Evolutionary conservation across 768 basidiomycete species (phyloP).

Genomic region (Russula sp.): DNA sequence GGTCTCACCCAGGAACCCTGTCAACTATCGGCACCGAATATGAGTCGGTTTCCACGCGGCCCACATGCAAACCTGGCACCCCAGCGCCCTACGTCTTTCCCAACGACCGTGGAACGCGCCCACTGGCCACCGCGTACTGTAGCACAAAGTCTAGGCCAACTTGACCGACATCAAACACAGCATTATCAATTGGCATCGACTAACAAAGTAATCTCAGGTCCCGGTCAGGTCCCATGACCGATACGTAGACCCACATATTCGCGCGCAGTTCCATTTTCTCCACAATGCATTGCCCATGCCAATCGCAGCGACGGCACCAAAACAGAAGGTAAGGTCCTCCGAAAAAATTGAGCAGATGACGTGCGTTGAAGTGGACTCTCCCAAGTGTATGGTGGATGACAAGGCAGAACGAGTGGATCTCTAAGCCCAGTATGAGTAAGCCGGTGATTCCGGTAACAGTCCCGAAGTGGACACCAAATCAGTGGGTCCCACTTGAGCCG

Average conservation of each 20-base stretch:
- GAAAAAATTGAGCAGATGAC: no score
- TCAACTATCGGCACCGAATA: constrained; percentile 14
- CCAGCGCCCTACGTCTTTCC: constrained; percentile 1
- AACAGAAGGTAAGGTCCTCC: no score
- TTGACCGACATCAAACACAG: not conserved
- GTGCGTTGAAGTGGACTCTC: no score
- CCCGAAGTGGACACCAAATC: no score
- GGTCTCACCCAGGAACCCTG: constrained; percentile 1
- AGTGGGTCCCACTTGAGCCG: not conserved
- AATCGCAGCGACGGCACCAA: not conserved
- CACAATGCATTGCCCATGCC: not conserved
- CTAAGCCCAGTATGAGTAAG: not conserved
- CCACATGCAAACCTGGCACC: constrained; percentile 2
- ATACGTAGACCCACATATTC: not conserved
- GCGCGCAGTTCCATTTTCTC: not conserved
- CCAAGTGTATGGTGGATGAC: no score
- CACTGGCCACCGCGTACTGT: not conserved
- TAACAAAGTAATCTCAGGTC: not conserved
- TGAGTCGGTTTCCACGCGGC: constrained; percentile 5
- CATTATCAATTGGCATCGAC: constrained; percentile 1
- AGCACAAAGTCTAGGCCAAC: not conserved
- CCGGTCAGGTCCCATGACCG: not conserved
- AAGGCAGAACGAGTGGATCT: no score
- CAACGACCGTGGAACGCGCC: not conserved
- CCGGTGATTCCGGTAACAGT: not conserved